Base-by-base conservation (phyloP, 148 eudicot genomes). In the Heliosperma pusillum region DNA sequence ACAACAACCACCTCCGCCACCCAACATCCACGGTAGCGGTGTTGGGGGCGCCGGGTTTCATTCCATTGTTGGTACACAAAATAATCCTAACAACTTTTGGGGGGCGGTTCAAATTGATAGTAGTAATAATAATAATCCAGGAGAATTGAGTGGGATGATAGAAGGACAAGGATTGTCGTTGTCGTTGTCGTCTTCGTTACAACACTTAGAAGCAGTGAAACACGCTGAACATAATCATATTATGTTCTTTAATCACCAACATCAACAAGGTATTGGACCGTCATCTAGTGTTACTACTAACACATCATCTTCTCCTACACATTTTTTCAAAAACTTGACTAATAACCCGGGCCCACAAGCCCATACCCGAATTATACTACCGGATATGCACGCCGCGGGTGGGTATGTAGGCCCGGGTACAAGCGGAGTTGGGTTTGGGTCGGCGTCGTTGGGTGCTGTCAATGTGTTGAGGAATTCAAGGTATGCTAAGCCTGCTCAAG, bases 121-220 rank as follows among this genome's bases (percentile, higher is more conserved):
- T 47, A 42, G 19, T 55, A 55, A 13, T 15, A 55, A 62, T 69
- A 69, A 20, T 80, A 75, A 79, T 76, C 88, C 80, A n/a, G 77
- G 57, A 20, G 84, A 82, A 30, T 79, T 79, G 27, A 72, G 80
- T 0, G 79, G 63, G 1, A 60, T 70, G 1, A 81, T 67, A 5
- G 88, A 86, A 78, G 86, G 87, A 0, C 91, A 89, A 81, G 98
- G 96, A 3, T 80, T 93, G 10, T 93, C 98, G 10, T 70, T 93
- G 4, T 93, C 98, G 7, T 63, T 93, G 5, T 88, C 97, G 0
- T 86, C 97, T 0, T 83, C 93, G 0, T 76, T 91, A 47, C 92
- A 87, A 56, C 89, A 84, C 16, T 15, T 89, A 12, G 93, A 84
- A 36, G 93, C 85, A 0, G 85, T 91, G 0, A 90, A 79, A 74